Conservation (phyloP, 2,329 filamentous ascomycete species). For the Paecilomyces sp. region DNA sequence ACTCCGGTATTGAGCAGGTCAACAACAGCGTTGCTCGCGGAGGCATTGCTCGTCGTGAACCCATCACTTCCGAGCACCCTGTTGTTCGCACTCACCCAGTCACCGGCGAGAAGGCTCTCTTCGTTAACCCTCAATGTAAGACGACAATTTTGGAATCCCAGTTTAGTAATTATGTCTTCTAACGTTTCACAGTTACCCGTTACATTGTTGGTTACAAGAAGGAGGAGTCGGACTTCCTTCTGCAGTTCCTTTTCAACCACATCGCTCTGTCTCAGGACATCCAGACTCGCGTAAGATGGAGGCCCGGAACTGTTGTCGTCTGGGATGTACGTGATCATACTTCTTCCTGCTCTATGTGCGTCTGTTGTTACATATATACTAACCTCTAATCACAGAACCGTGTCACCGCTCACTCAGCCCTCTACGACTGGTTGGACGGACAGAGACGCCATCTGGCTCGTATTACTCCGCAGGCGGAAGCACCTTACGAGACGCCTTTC, state of each 20-base stretch:
- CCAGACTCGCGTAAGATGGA: conserved; percentile 70
- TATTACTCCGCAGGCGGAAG: conserved; percentile 76
- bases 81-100: conserved; percentile 73
- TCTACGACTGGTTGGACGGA: conserved; percentile 75
- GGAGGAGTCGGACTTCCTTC: conserved; percentile 71
- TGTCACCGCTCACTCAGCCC: conserved; percentile 68
- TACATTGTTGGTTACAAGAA: conserved; percentile 77
- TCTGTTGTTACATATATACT: conserved; percentile 1
- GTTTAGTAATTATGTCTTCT: background rate
- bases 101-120: conserved; percentile 78
- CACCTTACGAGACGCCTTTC: conserved; percentile 64
- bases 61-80: conserved; percentile 67
- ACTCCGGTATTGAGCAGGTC: conserved; percentile 77
- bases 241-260: conserved; percentile 73
- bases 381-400: conserved; percentile 47
- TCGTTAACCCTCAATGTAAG: conserved; percentile 75
- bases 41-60: conserved; percentile 67
- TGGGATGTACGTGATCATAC: conserved; percentile 56
- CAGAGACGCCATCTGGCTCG: conserved; percentile 72
- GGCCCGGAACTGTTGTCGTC: conserved; percentile 69
- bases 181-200: conserved; percentile 55
- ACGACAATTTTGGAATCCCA: background rate
- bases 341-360: background rate
- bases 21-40: conserved; percentile 59
- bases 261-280: conserved; percentile 65